Conservation (phyloP, 805 yeast species). For the Lipomyces yamanashiensis region DNA sequence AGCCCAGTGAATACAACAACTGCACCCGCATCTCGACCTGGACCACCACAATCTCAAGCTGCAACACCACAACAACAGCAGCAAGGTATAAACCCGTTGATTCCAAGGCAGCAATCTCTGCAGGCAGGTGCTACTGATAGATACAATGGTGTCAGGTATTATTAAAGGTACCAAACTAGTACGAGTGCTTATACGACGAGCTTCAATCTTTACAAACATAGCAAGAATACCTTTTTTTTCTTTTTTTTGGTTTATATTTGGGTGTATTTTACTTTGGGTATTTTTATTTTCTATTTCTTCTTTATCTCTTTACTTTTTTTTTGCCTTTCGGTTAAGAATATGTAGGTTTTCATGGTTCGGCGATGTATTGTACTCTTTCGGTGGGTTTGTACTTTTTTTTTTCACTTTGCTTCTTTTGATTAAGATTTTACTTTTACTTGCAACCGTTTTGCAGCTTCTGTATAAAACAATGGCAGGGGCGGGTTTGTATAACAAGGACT, state of each 20-base stretch:
- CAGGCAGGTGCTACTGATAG: not conserved
- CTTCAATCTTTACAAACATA: no score
- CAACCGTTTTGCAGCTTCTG: not conserved
- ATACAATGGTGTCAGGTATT: not conserved
- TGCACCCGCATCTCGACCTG: not conserved
- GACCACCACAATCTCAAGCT: not conserved
- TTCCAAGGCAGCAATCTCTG: not conserved
- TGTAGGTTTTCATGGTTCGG: not conserved
- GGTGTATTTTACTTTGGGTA: not conserved
- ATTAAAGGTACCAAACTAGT: not conserved
- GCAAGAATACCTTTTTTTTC: not conserved
- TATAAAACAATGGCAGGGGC: not conserved
- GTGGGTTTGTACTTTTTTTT: not conserved
- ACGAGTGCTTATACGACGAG: not conserved
- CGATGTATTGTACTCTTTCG: not conserved
- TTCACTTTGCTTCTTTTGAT: not conserved
- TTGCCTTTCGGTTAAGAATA: not conserved
- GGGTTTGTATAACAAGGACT: not conserved
- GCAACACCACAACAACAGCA: slow-evolving; percentile 5
- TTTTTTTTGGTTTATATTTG: not conserved
- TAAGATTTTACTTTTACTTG: not conserved
- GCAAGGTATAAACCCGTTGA: not conserved
- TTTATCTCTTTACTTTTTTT: not conserved
- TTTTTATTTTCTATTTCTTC: not conserved
- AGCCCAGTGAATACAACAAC: not conserved